Evolutionary conservation across 2,329 filamentous ascomycete species (phyloP), one percentile per base, ranked within the genome.

Genomic region (Metarhizium humberi): DNA sequence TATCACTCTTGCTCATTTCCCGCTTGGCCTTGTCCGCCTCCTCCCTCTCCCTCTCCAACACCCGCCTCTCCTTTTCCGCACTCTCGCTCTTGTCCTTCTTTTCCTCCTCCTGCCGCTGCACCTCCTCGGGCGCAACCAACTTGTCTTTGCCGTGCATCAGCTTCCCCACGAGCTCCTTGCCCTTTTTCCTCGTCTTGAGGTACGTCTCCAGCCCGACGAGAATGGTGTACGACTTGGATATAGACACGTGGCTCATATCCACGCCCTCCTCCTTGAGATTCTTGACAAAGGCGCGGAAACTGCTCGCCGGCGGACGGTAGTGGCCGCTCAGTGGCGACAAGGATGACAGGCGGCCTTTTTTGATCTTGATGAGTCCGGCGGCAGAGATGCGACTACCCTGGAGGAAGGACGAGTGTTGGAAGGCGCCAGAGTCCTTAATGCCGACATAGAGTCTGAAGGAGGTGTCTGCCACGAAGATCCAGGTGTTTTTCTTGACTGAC

Each of bases 381-480:
- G 91, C 86, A 0, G 85, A 83, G 53, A 96, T 91, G 13, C 91
- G 83, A 10, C 85, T 80, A 29, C 91, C 92, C 58, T 92, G 88
- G 1, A 96, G 77, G 64, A 96, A 96, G 0, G 89, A 94, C 13
- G 87, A 92, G 70, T 96, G 92, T 64, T 96, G 92, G 64, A 96
- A 96, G 4, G 88, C 84, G 11, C 92, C 92, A 4, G 85, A 87
- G 67, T 88, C 84, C 66, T 96, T 96, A 74, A 96, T 94, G 50
- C 91, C 91, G 38, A 96, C 84, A 67, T 95, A 96, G 0, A 96
- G 76, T 1, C 88, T 83, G 68, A 92, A 94, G 1, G 82, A 86
- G 1, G 89, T 92, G 70, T 96, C 91, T 29, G 88, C 87, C 7
- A 92, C 91, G 64, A 95, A 96, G 60, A 96, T 95, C 92, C 92